These are phyloP conservation scores for Lachancea quebecensis DNA, from an alignment of 805 yeast genomes.

Conservation along the genomic window DNA sequence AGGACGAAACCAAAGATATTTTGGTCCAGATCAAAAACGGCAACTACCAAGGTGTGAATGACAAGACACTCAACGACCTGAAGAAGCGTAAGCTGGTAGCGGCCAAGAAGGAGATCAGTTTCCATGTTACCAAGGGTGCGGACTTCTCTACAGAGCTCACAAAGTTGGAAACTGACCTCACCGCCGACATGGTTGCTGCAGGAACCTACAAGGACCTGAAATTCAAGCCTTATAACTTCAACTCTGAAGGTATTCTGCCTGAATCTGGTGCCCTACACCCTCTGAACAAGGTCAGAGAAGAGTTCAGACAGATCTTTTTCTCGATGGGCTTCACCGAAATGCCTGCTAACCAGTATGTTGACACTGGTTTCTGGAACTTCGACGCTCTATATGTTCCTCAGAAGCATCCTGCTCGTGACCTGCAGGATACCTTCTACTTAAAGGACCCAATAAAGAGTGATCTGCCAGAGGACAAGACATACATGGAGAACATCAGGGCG, in stretches of 20 bases:
- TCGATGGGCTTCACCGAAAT: slow-evolving; percentile 97
- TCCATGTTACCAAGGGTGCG: slow-evolving; percentile 68
- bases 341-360: slow-evolving; percentile 98
- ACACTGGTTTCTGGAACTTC: slow-evolving; percentile 98
- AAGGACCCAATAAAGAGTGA: slow-evolving; percentile 84
- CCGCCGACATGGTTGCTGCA: slow-evolving; percentile 81
- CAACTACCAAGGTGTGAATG: slow-evolving; percentile 33
- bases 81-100: slow-evolving; percentile 86
- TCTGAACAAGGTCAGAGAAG: slow-evolving; percentile 91
- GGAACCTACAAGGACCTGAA: slow-evolving; percentile 77
- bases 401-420: slow-evolving; percentile 98
- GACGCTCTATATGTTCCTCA: slow-evolving; percentile 96
- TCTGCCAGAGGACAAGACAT: slow-evolving; percentile 72
- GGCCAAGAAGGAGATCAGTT: slow-evolving; percentile 68
- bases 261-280: slow-evolving; percentile 94
- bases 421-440: slow-evolving; percentile 96
- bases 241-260: slow-evolving; percentile 87
- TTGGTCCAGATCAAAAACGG: slow-evolving; percentile 44
- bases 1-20: slow-evolving; percentile 60
- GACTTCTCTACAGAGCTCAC: slow-evolving; percentile 77
- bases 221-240: slow-evolving; percentile 94
- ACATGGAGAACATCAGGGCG: slow-evolving; percentile 67
- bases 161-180: slow-evolving; percentile 85
- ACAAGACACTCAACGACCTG: slow-evolving; percentile 71
- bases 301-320: slow-evolving; percentile 95